Evolutionary conservation across 768 basidiomycete genomes (phyloP).

Genomic region (Hypholoma sublateritium): DNA sequence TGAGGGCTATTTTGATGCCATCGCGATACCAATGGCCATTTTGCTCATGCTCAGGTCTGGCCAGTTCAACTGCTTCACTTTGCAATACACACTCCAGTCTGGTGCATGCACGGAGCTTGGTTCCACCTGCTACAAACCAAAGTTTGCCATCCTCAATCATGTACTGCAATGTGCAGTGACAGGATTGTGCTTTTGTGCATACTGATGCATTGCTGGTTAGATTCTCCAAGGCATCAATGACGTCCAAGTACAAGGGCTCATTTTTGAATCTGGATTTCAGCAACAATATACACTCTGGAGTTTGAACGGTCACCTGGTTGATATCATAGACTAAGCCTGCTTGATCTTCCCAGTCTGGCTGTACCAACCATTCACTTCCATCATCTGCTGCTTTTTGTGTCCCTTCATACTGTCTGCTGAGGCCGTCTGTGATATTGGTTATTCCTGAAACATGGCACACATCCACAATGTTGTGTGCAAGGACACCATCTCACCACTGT

Average conservation of each 20-base stretch:
- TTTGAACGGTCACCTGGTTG: constrained; percentile 1
- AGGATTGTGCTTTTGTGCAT: constrained; percentile 15
- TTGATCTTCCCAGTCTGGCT: constrained; percentile 22
- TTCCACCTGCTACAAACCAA: constrained; percentile 23
- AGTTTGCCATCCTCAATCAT: constrained; percentile 25
- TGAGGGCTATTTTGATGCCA: constrained; percentile 26
- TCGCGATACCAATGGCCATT: constrained; percentile 35
- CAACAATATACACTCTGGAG: neutral
- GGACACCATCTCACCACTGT: constrained; percentile 32
- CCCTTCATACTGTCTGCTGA: constrained; percentile 25
- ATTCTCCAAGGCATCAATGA: constrained; percentile 21
- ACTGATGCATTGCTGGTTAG: constrained; percentile 16
- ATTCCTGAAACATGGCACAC: constrained; percentile 18
- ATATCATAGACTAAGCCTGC: constrained; percentile 21
- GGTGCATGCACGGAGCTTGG: constrained; percentile 11
- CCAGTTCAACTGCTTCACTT: constrained; percentile 22
- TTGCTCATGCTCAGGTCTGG: constrained; percentile 17
- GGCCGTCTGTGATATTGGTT: constrained; percentile 24
- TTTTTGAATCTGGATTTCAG: constrained; percentile 19
- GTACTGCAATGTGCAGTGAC: constrained; percentile 24
- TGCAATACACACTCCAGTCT: constrained; percentile 27
- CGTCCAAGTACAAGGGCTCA: constrained; percentile 23
- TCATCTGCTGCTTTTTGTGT: constrained; percentile 16
- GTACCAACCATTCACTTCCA: constrained; percentile 30
- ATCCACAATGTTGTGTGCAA: constrained; percentile 24